phyloP scores from a whole-genome alignment of 805 yeast genomes.

The Candida corydali region DNA sequence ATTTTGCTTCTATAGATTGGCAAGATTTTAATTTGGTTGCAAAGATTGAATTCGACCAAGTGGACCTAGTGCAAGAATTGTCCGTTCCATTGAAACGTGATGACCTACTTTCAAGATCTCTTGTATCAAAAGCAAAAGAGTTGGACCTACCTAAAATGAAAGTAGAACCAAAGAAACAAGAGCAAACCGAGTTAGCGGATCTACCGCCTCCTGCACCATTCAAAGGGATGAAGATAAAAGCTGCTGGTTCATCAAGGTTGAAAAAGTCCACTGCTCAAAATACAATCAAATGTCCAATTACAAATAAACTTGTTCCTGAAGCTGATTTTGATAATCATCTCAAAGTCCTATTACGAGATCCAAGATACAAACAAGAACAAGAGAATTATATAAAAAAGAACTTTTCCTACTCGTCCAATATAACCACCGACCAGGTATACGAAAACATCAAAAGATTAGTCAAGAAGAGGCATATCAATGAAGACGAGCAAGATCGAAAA shows the following conservation, averaged over 20 bases:
- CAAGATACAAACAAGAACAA: constrained; percentile 68
- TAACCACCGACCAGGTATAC: constrained; percentile 56
- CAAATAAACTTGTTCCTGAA: constrained; percentile 68
- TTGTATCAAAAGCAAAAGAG: constrained; percentile 45
- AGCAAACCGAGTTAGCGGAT: constrained; percentile 4
- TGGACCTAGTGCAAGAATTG: constrained; percentile 55
- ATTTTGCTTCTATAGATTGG: constrained; percentile 84
- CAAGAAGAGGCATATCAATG: constrained; percentile 16
- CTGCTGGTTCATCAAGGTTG: constrained; percentile 67
- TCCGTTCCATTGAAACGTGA: constrained; percentile 52
- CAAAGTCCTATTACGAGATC: constrained; percentile 67
- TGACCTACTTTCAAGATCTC: constrained; percentile 58
- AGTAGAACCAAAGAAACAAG: background rate
- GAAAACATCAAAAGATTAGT: constrained; percentile 54
- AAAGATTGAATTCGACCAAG: constrained; percentile 58
- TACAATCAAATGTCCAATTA: constrained; percentile 70
- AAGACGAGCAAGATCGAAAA: background rate
- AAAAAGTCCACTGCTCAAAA: constrained; percentile 19
- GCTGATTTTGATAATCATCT: constrained; percentile 68
- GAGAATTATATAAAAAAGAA: constrained; percentile 57
- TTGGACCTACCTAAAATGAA: constrained; percentile 7
- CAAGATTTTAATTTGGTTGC: constrained; percentile 72
- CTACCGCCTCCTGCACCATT: constrained; percentile 13
- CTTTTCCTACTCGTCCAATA: constrained; percentile 41
- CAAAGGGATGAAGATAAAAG: constrained; percentile 59